Base-by-base conservation (phyloP, 495 filamentous ascomycete species). In the Letharia columbiana region DNA sequence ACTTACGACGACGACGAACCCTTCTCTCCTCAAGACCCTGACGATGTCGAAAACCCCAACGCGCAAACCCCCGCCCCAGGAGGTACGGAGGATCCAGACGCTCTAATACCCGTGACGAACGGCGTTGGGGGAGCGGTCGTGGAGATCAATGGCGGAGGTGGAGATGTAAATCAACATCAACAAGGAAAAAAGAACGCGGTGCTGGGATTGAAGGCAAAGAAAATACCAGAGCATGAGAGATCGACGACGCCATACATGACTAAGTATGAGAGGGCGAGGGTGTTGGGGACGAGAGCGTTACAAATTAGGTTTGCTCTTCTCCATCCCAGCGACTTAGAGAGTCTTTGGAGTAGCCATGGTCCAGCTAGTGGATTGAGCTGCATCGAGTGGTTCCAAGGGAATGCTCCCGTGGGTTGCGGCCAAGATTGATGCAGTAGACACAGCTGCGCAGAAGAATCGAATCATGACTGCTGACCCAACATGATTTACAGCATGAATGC, bases 241-340 rank as follows among this genome's bases (percentile, higher is more conserved):
- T 87, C 84, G 10, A 98, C 95, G 2, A 98, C 94, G 54, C 95
- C 94, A 8, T 98, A 96, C 81, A 95, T 98, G 92, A 98, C 94
- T 71, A 98, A 98, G 79, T 98, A 98, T 78, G 94, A 98, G 83
- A 83, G 86, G 71, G 94, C 94, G 60, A 86, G 94, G 71, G 89
- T 98, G 64, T 80, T 98, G 64, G 94, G 94, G 58, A 97, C 93
- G 60, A 81, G 94, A 66, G 95, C 94, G 49, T 75, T 96, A 72
- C 94, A 98, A 78, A 98, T 98, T 73, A 97, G 92, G 92, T 95
- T 75, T 54, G 86, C 77, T n/a, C 45, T 57, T 35, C 13, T 56
- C 31, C 52, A 13, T 13, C 5, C 4, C 52, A 35, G 31, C 23
- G 31, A 56, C 10, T 31, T 3, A 1, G 5, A 35, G 35, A 1